phyloP scores from a whole-genome alignment of 169 alveolate species.

The Perkinsus chesapeaki region DNA sequence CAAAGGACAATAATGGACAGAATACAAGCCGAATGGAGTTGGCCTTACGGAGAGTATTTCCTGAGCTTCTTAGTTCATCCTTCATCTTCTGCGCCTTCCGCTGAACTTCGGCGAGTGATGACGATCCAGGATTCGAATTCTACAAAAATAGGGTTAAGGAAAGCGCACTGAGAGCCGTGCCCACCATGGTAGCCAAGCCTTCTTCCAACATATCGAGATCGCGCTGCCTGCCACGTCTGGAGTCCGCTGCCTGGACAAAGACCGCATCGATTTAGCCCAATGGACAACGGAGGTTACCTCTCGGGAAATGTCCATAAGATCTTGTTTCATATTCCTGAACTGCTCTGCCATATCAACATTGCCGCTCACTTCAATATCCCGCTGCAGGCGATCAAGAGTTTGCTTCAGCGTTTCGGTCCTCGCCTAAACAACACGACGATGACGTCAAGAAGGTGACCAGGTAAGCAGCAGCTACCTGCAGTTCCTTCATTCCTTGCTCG shows the following conservation, averaged over 20 bases:
- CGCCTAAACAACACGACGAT: not conserved
- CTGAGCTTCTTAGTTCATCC: not conserved
- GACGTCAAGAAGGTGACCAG: not conserved
- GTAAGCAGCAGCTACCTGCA: not conserved
- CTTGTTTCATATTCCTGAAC: not conserved
- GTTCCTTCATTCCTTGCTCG: not conserved
- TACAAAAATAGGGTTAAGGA: not conserved
- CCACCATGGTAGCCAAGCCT: not conserved
- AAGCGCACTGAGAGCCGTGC: not conserved
- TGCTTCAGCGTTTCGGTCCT: not conserved
- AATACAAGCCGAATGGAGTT: not conserved
- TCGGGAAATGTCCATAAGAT: not conserved
- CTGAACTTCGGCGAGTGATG: not conserved
- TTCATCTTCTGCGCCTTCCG: not conserved
- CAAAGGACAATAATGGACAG: not conserved
- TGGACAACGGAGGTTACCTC: not conserved
- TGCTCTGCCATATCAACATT: not conserved
- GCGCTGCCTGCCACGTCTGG: not conserved
- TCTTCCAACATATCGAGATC: not conserved
- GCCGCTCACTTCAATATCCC: not conserved
- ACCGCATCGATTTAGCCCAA: not conserved
- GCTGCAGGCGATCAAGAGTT: not conserved
- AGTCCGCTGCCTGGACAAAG: not conserved
- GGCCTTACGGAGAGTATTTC: not conserved
- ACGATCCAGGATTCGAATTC: not conserved